Base-by-base conservation (phyloP, 495 filamentous ascomycete species). In the Mytilinidion resinicola region DNA sequence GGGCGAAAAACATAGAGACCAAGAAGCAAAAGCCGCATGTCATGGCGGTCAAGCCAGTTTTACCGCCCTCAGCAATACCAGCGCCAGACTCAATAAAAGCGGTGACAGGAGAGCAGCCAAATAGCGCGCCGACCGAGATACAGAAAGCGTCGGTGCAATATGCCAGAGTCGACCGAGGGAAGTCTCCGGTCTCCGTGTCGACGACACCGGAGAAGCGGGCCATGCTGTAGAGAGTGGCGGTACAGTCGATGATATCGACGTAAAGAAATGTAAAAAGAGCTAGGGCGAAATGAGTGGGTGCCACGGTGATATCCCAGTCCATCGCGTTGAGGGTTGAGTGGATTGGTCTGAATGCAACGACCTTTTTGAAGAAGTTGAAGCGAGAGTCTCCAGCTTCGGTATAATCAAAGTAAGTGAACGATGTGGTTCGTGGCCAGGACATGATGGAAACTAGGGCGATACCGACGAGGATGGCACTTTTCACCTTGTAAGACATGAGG, bases 201-300 rank as follows among this genome's bases (percentile, higher is more conserved):
- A 91, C 82, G 56, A 86, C 81, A n/a, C 82, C 81, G 58, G 85
- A 84, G 61, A 89, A 90, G 33, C 82, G 83, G 15, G 89, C 89
- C 88, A 93, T 91, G 20, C 86, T 86, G 73, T 91, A 93, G 57
- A 89, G 72, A 0, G 87, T 90, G 44, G 85, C 87, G 0, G 87
- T 90, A 52, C 80, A 83, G 67, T 90, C 87, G 15, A 90, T 77
- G 57, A 93, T 91, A 70, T 93, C 89, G 56, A 91, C 88, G 64
- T 93, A 93, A 53, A 91, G 76, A 71, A 93, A 93, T 14, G 89
- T 91, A 63, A 91, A 83, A 38, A 93, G 79, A 0, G 89, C 88
- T 35, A 91, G 70, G n/a, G 80, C 85, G 67, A 93, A 93, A 64
- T 91, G 80, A 1, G 76, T 73, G 1, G 84, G 83, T 50, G 80